Evolutionary conservation across 129 eudicot genomes (phyloP).

Genomic region (Chrysanthemum lavandulifolium): DNA sequence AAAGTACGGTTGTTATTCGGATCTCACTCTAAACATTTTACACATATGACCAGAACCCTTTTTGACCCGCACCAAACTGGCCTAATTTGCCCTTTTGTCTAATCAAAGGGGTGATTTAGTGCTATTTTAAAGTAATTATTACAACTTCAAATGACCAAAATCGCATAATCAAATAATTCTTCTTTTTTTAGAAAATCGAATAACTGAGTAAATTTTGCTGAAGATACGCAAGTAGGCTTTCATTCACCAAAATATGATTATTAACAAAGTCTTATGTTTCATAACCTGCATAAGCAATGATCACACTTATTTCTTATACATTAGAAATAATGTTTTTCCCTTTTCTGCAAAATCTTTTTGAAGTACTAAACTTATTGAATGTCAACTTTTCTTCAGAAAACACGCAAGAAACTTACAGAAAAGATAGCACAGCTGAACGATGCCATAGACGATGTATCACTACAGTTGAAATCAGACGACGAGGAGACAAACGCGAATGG

Average conservation of each 20-base stretch:
- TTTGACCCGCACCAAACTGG: not conserved
- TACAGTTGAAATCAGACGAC: slow-evolving; percentile 41
- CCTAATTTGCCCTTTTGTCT: not conserved
- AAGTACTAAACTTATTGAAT: slow-evolving; percentile 4
- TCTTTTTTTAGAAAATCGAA: too few species aligned
- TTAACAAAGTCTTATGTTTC: too few species aligned
- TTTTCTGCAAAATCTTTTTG: not conserved
- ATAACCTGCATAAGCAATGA: too few species aligned
- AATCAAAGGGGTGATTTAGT: too few species aligned
- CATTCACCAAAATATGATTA: too few species aligned
- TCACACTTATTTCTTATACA: too few species aligned
- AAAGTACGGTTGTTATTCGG: not conserved
- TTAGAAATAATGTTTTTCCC: not conserved
- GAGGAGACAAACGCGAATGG: slow-evolving; percentile 30
- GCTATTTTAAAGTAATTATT: too few species aligned
- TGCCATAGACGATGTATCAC: slow-evolving; percentile 72
- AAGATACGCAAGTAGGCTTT: too few species aligned
- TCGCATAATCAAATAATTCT: too few species aligned
- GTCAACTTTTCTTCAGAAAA: slow-evolving; percentile 47
- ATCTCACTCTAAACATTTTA: not conserved
- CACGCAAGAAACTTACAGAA: slow-evolving; percentile 61
- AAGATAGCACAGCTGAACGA: slow-evolving; percentile 83
- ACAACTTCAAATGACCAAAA: too few species aligned
- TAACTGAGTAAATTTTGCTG: too few species aligned
- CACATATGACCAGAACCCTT: not conserved